Evolutionary conservation across 2,329 filamentous ascomycete species (phyloP).

Genomic region (Aureobasidium lini): DNA sequence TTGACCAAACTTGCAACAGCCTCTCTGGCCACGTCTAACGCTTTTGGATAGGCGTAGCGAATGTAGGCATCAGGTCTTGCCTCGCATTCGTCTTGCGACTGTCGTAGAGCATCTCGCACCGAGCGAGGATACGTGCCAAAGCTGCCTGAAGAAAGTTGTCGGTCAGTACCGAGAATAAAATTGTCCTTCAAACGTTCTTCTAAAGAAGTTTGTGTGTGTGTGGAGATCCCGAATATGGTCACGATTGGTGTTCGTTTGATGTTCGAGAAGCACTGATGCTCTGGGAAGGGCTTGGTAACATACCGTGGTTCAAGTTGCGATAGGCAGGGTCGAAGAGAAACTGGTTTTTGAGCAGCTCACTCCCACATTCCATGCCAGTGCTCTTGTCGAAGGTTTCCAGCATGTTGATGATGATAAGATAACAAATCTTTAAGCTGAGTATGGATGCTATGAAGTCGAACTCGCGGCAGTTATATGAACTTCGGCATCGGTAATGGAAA

Average conservation of each 20-base stretch:
- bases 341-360: conserved; percentile 45
- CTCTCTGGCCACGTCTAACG: conserved; percentile 57
- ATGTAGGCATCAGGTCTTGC: conserved; percentile 67
- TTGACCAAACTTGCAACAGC: conserved; percentile 61
- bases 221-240: not conserved
- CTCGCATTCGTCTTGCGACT: conserved; percentile 63
- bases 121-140: conserved; percentile 66
- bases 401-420: not conserved
- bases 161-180: not conserved
- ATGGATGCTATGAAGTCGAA: not conserved
- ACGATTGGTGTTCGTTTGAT: not conserved
- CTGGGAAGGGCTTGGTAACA: conserved; percentile 15
- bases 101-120: conserved; percentile 52
- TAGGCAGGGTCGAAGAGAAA: conserved; percentile 65
- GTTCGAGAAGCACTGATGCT: not conserved
- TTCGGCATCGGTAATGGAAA: not conserved
- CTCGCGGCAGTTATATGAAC: not conserved
- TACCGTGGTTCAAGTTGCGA: conserved; percentile 73
- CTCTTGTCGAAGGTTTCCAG: not conserved
- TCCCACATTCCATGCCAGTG: conserved; percentile 26
- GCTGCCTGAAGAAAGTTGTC: conserved; percentile 49
- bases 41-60: conserved; percentile 55
- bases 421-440: not conserved
- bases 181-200: not conserved
- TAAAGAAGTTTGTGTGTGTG: not conserved